Percentiles rank a stretch among this genome's conserved stretches.
These are phyloP conservation scores for Lecanicillium sp. DNA, from an alignment of 2,329 filamentous ascomycete genomes.

Conservation along the genomic window DNA sequence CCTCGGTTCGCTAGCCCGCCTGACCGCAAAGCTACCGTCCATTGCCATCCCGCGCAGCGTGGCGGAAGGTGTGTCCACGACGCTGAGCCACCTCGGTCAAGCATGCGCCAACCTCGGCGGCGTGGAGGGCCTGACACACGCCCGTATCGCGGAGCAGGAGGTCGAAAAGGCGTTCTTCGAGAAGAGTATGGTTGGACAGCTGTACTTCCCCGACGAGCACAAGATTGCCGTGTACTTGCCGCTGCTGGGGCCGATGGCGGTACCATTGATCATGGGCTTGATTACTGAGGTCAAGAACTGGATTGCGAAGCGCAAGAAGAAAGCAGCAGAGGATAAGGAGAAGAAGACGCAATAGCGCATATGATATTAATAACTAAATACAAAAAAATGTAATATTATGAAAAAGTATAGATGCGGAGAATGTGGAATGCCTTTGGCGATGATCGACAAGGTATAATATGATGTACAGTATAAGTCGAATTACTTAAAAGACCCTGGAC, in stretches of 20 bases:
- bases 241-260: constrained; percentile 80
- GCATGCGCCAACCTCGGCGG: constrained; percentile 67
- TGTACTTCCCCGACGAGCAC: constrained; percentile 98
- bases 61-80: constrained; percentile 74
- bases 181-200: constrained; percentile 97
- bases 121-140: constrained; percentile 66
- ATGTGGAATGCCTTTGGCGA: too few species aligned
- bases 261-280: constrained; percentile 78
- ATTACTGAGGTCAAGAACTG: constrained; percentile 72
- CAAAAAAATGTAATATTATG: constrained; percentile 6
- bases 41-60: constrained; percentile 89
- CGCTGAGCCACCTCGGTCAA: constrained; percentile 68
- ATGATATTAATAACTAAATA: neutral
- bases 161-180: constrained; percentile 96
- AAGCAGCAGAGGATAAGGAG: constrained; percentile 32
- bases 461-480: too few species aligned
- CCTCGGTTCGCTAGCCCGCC: constrained; percentile 81
- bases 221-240: constrained; percentile 96
- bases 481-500: too few species aligned
- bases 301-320: constrained; percentile 42
- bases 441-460: too few species aligned
- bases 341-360: constrained; percentile 31
- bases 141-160: constrained; percentile 77
- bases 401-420: too few species aligned
- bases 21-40: constrained; percentile 75